Evolutionary conservation across 1,139 yeast genomes (phyloP).

Genomic region (Nakaseomyces uthaithaninus): DNA sequence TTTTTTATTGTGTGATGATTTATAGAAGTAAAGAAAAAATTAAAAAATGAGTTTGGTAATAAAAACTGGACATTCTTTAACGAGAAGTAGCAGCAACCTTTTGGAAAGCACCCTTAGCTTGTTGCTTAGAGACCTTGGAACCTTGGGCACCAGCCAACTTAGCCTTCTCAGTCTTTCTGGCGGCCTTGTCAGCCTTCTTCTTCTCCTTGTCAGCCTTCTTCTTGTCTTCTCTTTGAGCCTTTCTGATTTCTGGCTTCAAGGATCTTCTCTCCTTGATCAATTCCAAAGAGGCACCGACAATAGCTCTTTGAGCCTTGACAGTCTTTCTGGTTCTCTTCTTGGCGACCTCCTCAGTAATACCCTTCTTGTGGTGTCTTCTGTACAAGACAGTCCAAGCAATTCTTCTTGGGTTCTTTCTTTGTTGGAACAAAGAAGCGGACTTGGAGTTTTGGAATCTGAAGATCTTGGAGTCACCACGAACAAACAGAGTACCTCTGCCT

Average conservation of each 20-base stretch:
- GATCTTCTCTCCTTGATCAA: slow-evolving; percentile 97
- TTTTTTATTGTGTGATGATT: slow-evolving; percentile 7
- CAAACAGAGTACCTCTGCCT: slow-evolving; percentile 99
- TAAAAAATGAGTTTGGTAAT: slow-evolving; percentile 11
- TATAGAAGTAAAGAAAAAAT: slow-evolving; percentile 7
- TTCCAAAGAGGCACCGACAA: slow-evolving; percentile 98
- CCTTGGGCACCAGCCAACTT: slow-evolving; percentile 69
- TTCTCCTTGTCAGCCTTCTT: slow-evolving; percentile 88
- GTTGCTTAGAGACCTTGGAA: slow-evolving; percentile 69
- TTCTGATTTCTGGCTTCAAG: slow-evolving; percentile 94
- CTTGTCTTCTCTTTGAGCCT: slow-evolving; percentile 93
- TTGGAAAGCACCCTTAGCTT: slow-evolving; percentile 91
- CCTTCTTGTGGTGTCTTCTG: slow-evolving; percentile 99
- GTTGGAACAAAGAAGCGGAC: slow-evolving; percentile 96
- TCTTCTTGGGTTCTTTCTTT: slow-evolving; percentile 99
- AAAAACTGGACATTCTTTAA: slow-evolving; percentile 38
- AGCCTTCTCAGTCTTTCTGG: slow-evolving; percentile 93
- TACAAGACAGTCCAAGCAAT: slow-evolving; percentile 98
- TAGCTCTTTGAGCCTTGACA: slow-evolving; percentile 97
- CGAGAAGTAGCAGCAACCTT: slow-evolving; percentile 95
- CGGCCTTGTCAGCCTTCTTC: slow-evolving; percentile 88
- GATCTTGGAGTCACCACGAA: slow-evolving; percentile 99
- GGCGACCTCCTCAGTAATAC: slow-evolving; percentile 95
- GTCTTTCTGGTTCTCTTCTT: slow-evolving; percentile 97
- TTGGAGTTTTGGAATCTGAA: slow-evolving; percentile 99